Evolutionary conservation across 2,329 filamentous ascomycete species (phyloP), one percentile per base, ranked within the genome.

Genomic region (Xylariaceae sp.): DNA sequence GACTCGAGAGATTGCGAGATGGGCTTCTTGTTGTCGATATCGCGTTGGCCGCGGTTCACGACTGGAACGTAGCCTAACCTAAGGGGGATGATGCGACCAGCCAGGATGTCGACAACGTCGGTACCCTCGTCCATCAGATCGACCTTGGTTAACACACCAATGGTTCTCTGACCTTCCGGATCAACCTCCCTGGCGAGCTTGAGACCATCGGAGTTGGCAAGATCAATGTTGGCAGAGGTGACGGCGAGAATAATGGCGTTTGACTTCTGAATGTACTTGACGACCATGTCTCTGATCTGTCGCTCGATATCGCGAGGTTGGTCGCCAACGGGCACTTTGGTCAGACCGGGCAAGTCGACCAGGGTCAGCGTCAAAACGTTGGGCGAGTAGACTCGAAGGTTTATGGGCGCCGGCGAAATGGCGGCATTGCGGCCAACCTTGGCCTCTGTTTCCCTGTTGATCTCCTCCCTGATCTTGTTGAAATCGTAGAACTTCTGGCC

Each of bases 71-170:
- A 99, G 68, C 94, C 94, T 67, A 99, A 79, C 64, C 94, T 86
- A 68, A 99, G 80, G 45, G 94, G 94, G 74, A 99, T 99, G 74
- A 99, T 95, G 70, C 94, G 89, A 61, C 95, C 95, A 66, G 94
- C 95, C 71, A 99, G 82, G 79, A 99, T 99, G 76, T 99, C 94
- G 67, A 99, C 93, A 48, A 97, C 94, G 72, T 99, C 94, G 56
- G 94, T 99, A 57, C 94, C 94, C 30, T 96, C 91, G 75, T 99
- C 94, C 94, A 99, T 99, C 72, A 99, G 78, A 78, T 99, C 94
- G 62, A 99, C 92, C 82, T 99, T 99, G 69, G 93, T 97, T 69
- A 99, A 82, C 63, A 99, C 94, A 83, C 94, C 94, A 67, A 99
- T 99, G 53, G 94, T 99, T 74, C 94, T 86, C 78, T 97, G 93